Evolutionary conservation across 805 yeast genomes (phyloP).

Genomic region (Sungouiozyma intestinalis): DNA sequence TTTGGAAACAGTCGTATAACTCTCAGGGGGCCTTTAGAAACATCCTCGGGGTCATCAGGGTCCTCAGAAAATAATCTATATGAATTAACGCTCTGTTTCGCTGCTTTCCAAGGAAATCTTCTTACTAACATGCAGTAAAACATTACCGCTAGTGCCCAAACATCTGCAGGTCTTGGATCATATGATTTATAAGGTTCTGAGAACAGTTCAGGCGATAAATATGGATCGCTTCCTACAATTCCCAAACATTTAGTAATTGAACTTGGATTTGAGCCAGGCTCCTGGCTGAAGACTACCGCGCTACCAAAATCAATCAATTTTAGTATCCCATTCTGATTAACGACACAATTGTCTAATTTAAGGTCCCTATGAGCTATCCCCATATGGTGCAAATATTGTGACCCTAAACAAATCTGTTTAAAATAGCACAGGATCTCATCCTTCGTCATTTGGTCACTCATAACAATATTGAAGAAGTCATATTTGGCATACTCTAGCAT

Average conservation of each 20-base stretch:
- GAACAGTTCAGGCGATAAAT: slow-evolving; percentile 86
- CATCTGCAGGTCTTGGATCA: slow-evolving; percentile 81
- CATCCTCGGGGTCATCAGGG: slow-evolving; percentile 33
- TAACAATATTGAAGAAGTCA: slow-evolving; percentile 87
- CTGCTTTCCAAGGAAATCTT: slow-evolving; percentile 93
- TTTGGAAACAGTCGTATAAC: slow-evolving; percentile 62
- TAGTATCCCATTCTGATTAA: slow-evolving; percentile 58
- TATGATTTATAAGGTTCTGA: slow-evolving; percentile 32
- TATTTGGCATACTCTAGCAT: slow-evolving; percentile 86
- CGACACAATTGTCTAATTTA: slow-evolving; percentile 89
- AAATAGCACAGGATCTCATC: slow-evolving; percentile 72
- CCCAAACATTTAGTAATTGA: slow-evolving; percentile 64
- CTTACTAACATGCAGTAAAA: slow-evolving; percentile 82
- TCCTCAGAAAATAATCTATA: slow-evolving; percentile 52
- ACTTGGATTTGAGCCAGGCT: slow-evolving; percentile 44
- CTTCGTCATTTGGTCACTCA: slow-evolving; percentile 70
- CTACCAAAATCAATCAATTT: slow-evolving; percentile 92
- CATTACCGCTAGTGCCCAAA: slow-evolving; percentile 90
- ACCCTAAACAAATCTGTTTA: slow-evolving; percentile 70
- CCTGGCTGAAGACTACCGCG: slow-evolving; percentile 56
- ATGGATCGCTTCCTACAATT: slow-evolving; percentile 92
- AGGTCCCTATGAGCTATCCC: slow-evolving; percentile 92
- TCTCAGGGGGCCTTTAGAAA: slow-evolving; percentile 59
- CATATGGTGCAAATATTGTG: slow-evolving; percentile 59
- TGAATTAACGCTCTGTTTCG: slow-evolving; percentile 65